phyloP scores from a whole-genome alignment of 78 protist species.

The Dictyostelium capitatum region DNA sequence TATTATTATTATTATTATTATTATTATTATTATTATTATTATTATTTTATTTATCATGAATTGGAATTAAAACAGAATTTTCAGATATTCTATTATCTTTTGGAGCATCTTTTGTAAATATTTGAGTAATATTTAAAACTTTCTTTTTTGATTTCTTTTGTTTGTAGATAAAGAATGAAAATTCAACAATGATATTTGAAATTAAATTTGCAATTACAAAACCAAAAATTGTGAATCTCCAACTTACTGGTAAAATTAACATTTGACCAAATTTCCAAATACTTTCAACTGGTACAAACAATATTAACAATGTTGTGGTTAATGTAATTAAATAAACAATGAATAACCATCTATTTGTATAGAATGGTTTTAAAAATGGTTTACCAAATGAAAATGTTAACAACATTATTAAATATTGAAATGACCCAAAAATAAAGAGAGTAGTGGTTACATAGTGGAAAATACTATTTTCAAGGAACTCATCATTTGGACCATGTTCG shows the following conservation, averaged over 20 bases:
- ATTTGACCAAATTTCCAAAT: slow-evolving; percentile 46
- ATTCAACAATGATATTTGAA: slow-evolving; percentile 42
- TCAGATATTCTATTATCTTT: slow-evolving; percentile 42
- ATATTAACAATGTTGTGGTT: not conserved
- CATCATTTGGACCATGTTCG: not conserved
- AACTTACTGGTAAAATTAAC: slow-evolving; percentile 19
- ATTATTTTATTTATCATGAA: not conserved
- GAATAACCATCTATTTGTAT: slow-evolving; percentile 51
- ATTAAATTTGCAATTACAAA: slow-evolving; percentile 16
- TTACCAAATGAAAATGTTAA: slow-evolving; percentile 73
- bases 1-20: too few species aligned
- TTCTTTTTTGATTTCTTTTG: slow-evolving; percentile 40
- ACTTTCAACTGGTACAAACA: slow-evolving; percentile 23
- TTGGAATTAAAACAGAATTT: slow-evolving; percentile 31
- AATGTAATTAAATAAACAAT: slow-evolving; percentile 13
- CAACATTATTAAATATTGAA: slow-evolving; percentile 69
- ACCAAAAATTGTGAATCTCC: slow-evolving; percentile 52
- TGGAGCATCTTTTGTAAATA: slow-evolving; percentile 44
- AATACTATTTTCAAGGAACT: not conserved
- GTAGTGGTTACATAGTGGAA: slow-evolving; percentile 22
- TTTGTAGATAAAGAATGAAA: slow-evolving; percentile 26
- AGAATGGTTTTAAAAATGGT: slow-evolving; percentile 72
- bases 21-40: too few species aligned
- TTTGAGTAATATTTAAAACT: not conserved
- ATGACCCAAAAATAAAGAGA: slow-evolving; percentile 46